These are phyloP conservation scores for Pyrenochaeta sp. DNA, from an alignment of 2,329 filamentous ascomycete species.

Conservation along the genomic window DNA sequence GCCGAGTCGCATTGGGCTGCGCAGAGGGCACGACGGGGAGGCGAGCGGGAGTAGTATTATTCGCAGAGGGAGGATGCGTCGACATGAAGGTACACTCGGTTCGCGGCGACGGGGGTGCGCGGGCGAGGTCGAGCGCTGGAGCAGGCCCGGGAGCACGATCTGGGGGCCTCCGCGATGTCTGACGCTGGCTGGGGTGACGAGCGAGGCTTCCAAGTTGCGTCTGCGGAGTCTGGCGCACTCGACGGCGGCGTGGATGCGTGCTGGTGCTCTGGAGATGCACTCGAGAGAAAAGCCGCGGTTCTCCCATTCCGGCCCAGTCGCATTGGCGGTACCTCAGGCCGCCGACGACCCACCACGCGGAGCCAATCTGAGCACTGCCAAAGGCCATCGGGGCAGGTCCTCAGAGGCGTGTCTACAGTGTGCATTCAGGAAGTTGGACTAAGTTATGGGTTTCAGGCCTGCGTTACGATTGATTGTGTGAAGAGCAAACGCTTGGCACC, in stretches of 20 bases:
- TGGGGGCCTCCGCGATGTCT: neutral
- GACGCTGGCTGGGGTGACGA: neutral
- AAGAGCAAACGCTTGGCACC: conserved; percentile 9
- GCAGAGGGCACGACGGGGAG: conserved; percentile 12
- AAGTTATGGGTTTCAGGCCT: neutral
- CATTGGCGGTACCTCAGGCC: neutral
- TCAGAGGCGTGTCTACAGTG: too few species aligned
- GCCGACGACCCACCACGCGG: neutral
- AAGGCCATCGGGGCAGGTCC: too few species aligned
- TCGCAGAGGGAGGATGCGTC: conserved; percentile 13
- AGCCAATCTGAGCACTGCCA: too few species aligned
- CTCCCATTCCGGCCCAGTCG: neutral
- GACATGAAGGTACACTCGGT: conserved; percentile 22
- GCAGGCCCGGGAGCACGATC: conserved; percentile 2
- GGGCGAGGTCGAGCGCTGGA: conserved; percentile 12
- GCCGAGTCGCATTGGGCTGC: conserved; percentile 14
- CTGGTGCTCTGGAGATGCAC: neutral
- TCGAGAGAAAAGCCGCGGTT: neutral
- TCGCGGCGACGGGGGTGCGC: conserved; percentile 14
- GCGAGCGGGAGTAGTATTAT: conserved; percentile 2
- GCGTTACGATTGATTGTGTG: neutral
- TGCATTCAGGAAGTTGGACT: too few species aligned
- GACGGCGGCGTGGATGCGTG: neutral
- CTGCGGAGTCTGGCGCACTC: too few species aligned
- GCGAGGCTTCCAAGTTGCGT: too few species aligned